Evolutionary conservation across 768 basidiomycete species (phyloP), one percentile per base, ranked within the genome.

Genomic region (Rhodosporidiobolus sp.): DNA sequence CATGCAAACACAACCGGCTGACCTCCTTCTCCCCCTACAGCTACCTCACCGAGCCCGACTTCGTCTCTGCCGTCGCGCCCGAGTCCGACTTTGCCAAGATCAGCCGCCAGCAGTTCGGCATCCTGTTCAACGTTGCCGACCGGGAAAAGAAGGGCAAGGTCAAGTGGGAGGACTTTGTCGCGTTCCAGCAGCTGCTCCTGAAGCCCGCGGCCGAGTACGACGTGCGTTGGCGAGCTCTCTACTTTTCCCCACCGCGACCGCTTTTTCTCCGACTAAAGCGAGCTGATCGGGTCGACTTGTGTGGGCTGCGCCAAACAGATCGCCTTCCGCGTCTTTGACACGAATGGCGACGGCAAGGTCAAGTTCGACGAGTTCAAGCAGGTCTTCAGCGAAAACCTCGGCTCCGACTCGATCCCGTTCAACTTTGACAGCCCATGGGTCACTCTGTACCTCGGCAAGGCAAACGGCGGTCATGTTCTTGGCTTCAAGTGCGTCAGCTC

Each of bases 31-130:
- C 22, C 22, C 24, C 28, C 50, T 70, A 38, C 76, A 97, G 94
- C 82, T 95, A 87, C 80, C 85, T 99, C 58, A 90, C 92, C 82
- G 83, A 85, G 48, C 89, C 93, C 43, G 88, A 88, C 78, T 99
- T 99, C 82, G 90, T 98, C 77, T 91, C 92, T 80, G 94, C 96
- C 63, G 94, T 98, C 81, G 93, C 90, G 45, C 94, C 95, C 4
- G 86, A 86, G 59, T 88, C 86, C 46, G 93, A 95, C 84, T 85
- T 93, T 77, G 85, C 87, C 67, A 91, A 89, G 81, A 94, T 97
- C 77, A 88, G 88, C 48, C 88, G 90, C 30, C 86, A 89, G 14
- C 94, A 96, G 79, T 98, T 92, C 79, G 88, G 87, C 50, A 89
- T 94, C 70, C 86, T 95, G 73, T 95, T 94, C 83, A 88, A 88